phyloP scores from a whole-genome alignment of 345 rosid species.

The Sisymbrium altissimum region DNA sequence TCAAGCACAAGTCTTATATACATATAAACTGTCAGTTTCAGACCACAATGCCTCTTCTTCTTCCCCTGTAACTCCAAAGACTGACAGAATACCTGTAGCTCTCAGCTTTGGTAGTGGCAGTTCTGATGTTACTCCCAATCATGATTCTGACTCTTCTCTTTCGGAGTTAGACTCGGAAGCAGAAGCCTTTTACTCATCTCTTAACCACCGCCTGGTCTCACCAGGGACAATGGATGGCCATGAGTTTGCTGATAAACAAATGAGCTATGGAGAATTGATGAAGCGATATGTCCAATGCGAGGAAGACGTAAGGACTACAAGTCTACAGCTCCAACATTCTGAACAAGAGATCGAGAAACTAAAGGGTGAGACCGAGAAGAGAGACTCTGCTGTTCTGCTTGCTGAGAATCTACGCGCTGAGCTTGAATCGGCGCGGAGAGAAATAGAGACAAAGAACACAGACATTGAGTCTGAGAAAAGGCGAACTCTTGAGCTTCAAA shows the following conservation, averaged over 20 bases:
- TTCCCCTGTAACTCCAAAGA: conserved; percentile 42
- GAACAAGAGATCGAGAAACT: conserved; percentile 57
- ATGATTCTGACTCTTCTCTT: conserved; percentile 62
- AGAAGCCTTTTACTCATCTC: conserved; percentile 58
- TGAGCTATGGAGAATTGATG: conserved; percentile 41
- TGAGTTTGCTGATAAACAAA: conserved; percentile 24
- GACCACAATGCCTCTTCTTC: conserved; percentile 37
- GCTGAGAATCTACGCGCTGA: conserved; percentile 27
- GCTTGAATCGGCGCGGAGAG: conserved; percentile 38
- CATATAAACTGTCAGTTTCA: conserved; percentile 35
- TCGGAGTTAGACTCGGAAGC: conserved; percentile 71
- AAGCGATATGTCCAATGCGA: conserved; percentile 34
- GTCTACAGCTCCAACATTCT: conserved; percentile 42
- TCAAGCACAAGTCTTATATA: neutral
- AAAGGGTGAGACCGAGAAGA: conserved; percentile 42
- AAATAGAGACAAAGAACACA: conserved; percentile 21
- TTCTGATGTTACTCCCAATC: conserved; percentile 52
- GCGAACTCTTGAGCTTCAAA: conserved; percentile 31
- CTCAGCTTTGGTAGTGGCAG: conserved; percentile 48
- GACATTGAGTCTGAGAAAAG: conserved; percentile 39
- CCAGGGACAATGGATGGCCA: conserved; percentile 30
- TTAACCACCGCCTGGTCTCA: conserved; percentile 40
- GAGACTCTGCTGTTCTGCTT: conserved; percentile 22
- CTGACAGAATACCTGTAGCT: conserved; percentile 45
- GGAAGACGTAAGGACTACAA: conserved; percentile 49